Evolutionary conservation across 2,329 filamentous ascomycete genomes (phyloP), one percentile per base, ranked within the genome.

Genomic region (Gremmenia infestans): DNA sequence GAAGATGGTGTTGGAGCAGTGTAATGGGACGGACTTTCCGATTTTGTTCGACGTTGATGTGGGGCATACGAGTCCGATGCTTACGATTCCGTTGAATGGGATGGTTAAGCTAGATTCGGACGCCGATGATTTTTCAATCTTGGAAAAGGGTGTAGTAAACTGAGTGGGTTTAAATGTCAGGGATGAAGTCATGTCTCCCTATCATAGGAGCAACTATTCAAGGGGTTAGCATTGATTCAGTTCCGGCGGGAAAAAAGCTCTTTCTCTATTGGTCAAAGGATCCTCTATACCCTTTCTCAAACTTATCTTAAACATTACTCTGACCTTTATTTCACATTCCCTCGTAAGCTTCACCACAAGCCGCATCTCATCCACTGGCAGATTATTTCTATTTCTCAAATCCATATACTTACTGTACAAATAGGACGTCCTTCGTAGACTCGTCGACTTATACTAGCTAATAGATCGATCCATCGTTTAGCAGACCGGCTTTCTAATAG

Each of bases 51-150:
- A 55, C 37, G 58, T 63, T n/a, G 60, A 61, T 53, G 35, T 59
- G 45, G 60, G 59, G 9, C 60, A 61, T 56, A 59, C 58, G 49
- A 55, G 50, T 58, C 61, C 61, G n/a, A 56, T 59, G 36, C 25
- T 62, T 40, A 63, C 61, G 12, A 51, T 63, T 35, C 58, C 61
- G 15, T 52, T 63, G 17, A 49, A 53, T 32, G 53, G 51, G 32
- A 22, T 54, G 43, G 45, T 50, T 14, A 62, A 55, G 32, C 47
- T 63, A 28, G 53, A 60, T 55, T 48, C 45, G 22, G 23, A 32
- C 4, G 45, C 45, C 12, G 45, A 48, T 35, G 45, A 54, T 14
- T 48, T 48, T 48, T 17, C 45, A 14, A 48, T 48, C 23, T 48
- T 48, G 45, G 45, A 48, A 12, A n/a, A 48, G 25, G 45, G 12